A percentile compares a stretch with the other conserved stretches of the same genome.
phyloP scores from a whole-genome alignment of 2,329 filamentous ascomycete genomes.

The Cadophora malorum region DNA sequence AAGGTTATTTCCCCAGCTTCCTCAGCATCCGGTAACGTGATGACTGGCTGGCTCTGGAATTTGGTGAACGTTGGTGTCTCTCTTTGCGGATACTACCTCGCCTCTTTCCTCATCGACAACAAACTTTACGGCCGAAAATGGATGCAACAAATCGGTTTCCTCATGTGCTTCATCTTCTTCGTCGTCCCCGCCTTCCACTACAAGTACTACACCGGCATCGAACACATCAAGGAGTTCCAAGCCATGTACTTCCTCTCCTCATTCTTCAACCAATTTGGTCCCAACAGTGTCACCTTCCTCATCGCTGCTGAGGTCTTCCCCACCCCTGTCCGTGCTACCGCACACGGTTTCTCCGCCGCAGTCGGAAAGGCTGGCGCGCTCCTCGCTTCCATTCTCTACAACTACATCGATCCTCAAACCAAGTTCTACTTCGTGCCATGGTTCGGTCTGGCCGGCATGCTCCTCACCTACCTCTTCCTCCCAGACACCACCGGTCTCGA shows the following conservation, averaged over 20 bases:
- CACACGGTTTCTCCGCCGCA: conserved; percentile 94
- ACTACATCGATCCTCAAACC: conserved; percentile 84
- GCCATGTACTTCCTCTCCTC: conserved; percentile 98
- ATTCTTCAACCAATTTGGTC: conserved; percentile 99
- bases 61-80: conserved; percentile 89
- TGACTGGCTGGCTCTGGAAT: conserved; percentile 92
- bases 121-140: conserved; percentile 91
- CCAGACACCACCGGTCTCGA: conserved; percentile 98
- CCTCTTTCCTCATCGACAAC: conserved; percentile 54
- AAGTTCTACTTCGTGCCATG: conserved; percentile 95
- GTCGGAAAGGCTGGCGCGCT: conserved; percentile 89
- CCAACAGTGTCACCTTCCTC: conserved; percentile 92
- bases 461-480: conserved; percentile 84
- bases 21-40: conserved; percentile 63
- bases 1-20: conserved; percentile 74
- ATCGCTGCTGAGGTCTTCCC: conserved; percentile 97
- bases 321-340: conserved; percentile 88
- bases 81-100: conserved; percentile 86
- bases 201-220: conserved; percentile 76
- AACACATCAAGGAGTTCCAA: conserved; percentile 87
- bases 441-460: conserved; percentile 88
- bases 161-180: conserved; percentile 93
- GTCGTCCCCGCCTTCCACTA: conserved; percentile 89
- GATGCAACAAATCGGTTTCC: conserved; percentile 95
- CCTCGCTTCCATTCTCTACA: conserved; percentile 86